Percentiles rank a stretch among this genome's conserved stretches.
Evolutionary conservation across 2,329 filamentous ascomycete species (phyloP).

Genomic region (Calonectria pseudoturangicola): DNA sequence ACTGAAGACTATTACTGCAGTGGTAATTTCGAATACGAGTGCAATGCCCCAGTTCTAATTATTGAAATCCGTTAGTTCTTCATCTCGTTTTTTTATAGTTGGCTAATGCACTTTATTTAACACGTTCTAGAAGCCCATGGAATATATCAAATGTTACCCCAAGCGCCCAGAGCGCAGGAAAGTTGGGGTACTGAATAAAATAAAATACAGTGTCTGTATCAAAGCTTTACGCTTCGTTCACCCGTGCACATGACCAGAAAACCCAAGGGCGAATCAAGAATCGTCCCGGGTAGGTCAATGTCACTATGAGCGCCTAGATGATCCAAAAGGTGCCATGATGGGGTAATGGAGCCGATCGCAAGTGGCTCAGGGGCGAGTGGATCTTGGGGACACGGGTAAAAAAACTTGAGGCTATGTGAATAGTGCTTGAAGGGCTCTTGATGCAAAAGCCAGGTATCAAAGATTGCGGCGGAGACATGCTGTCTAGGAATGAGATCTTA

Average conservation of each 20-base stretch:
- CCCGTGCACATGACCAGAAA: not conserved
- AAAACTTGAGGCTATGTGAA: not conserved
- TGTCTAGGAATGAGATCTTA: not conserved
- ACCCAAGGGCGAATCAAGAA: not conserved
- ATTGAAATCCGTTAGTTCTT: no score
- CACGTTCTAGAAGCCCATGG: not conserved
- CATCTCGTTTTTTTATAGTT: not conserved
- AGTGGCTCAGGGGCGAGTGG: not conserved
- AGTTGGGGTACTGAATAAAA: not conserved
- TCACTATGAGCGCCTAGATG: not conserved
- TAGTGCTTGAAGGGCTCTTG: not conserved
- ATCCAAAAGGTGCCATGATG: not conserved
- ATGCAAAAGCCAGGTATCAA: not conserved
- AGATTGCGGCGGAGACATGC: not conserved
- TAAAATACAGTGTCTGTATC: not conserved
- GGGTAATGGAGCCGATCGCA: no score
- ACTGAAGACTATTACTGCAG: no score
- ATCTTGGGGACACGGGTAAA: not conserved
- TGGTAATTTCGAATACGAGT: conserved; percentile 1
- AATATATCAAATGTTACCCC: not conserved
- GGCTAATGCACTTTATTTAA: not conserved
- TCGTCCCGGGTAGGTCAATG: not conserved
- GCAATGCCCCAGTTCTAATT: not conserved
- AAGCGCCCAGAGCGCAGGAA: not conserved
- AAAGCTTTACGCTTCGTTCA: not conserved